Conservation (phyloP, 1,284 basidiomycete species). For the Irpex lacteus region DNA sequence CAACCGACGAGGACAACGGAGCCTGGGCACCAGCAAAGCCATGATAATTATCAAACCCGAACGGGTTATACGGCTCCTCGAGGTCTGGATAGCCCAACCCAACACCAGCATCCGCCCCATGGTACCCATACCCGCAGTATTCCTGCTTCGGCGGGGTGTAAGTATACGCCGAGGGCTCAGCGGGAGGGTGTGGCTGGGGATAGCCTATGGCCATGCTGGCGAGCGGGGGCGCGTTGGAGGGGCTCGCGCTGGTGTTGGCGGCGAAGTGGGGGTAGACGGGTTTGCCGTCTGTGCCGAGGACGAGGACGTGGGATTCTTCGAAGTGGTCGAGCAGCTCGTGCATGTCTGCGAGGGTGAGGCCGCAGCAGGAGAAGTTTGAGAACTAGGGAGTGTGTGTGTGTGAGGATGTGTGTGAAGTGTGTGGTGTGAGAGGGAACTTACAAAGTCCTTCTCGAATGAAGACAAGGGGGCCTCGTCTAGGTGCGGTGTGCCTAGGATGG, state of each 20-base stretch:
- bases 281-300: slow-evolving; percentile 31
- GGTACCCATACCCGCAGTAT: too few species aligned
- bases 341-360: slow-evolving; percentile 54
- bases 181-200: slow-evolving; percentile 28
- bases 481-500: slow-evolving; percentile 12
- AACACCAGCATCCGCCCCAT: background rate
- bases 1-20: slow-evolving; percentile 8
- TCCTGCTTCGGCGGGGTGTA: too few species aligned
- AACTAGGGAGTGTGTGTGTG: slow-evolving; percentile 35
- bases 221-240: slow-evolving; percentile 9
- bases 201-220: slow-evolving; percentile 31
- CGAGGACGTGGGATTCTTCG: slow-evolving; percentile 55
- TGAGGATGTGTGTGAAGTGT: too few species aligned
- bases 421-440: background rate
- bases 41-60: background rate
- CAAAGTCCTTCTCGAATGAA: slow-evolving; percentile 12
- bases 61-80: background rate
- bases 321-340: slow-evolving; percentile 70
- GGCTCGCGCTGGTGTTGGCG: slow-evolving; percentile 6
- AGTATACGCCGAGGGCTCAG: background rate
- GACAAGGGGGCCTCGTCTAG: slow-evolving; percentile 1
- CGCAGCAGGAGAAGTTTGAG: slow-evolving; percentile 67
- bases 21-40: background rate
- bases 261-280: slow-evolving; percentile 16
- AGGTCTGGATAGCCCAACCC: background rate